A percentile compares a stretch with the other conserved stretches of the same genome.
phyloP scores from a whole-genome alignment of 2,329 filamentous ascomycete species.

The Neoscytalidium dimidiatum region DNA sequence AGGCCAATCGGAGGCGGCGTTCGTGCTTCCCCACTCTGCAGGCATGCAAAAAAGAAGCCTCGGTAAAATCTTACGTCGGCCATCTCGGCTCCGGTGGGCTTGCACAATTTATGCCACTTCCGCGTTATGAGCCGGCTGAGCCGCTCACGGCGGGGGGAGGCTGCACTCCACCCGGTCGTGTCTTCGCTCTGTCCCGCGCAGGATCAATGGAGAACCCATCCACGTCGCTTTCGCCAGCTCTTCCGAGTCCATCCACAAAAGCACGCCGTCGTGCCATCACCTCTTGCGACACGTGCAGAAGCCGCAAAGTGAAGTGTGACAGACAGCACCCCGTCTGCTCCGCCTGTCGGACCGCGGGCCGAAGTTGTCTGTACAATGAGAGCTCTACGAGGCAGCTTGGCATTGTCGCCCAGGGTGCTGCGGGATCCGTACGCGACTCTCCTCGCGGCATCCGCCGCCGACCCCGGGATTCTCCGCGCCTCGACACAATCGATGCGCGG shows the following conservation, averaged over 20 bases:
- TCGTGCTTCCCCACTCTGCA: too few species aligned
- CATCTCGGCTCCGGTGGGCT: not conserved
- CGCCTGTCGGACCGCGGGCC: constrained; percentile 37
- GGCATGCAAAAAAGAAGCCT: not conserved
- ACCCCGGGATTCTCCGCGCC: constrained; percentile 26
- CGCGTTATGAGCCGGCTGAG: not conserved
- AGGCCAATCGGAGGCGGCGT: too few species aligned
- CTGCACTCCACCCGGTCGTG: too few species aligned
- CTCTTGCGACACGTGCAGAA: constrained; percentile 39
- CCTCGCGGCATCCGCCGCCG: not conserved
- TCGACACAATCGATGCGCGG: constrained; percentile 25
- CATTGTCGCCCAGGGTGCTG: not conserved
- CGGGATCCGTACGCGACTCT: not conserved
- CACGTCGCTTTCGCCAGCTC: not conserved
- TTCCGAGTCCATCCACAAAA: not conserved
- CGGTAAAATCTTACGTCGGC: not conserved
- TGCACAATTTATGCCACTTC: not conserved
- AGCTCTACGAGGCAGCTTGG: constrained; percentile 3
- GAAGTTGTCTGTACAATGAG: constrained; percentile 34
- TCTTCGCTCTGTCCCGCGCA: not conserved
- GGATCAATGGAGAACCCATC: not conserved
- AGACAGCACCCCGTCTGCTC: constrained; percentile 40
- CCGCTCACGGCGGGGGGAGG: not conserved
- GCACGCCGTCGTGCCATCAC: constrained; percentile 26
- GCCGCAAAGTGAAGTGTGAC: constrained; percentile 41